phyloP scores from a whole-genome alignment of 805 yeast genomes.

The Maudiozyma saulgeensis region DNA sequence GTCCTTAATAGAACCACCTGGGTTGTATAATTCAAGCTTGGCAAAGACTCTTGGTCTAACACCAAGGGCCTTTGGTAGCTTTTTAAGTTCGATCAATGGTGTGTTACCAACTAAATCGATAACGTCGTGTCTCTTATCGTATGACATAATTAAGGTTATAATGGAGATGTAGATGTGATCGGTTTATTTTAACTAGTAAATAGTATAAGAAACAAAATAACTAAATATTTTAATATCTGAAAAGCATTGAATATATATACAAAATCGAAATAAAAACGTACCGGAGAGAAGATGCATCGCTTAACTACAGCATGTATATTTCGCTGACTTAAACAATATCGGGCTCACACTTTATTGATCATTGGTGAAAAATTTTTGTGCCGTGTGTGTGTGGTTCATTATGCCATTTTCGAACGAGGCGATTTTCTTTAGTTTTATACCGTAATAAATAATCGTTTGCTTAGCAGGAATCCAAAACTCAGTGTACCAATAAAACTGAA shows the following conservation, averaged over 20 bases:
- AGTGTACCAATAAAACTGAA: no score
- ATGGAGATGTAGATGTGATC: neutral
- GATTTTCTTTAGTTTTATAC: neutral
- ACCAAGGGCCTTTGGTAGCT: constrained; percentile 66
- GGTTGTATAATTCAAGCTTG: constrained; percentile 74
- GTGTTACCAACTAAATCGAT: constrained; percentile 80
- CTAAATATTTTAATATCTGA: neutral
- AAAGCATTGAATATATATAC: neutral
- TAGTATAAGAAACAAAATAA: neutral
- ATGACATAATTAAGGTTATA: neutral
- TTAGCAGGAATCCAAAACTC: neutral
- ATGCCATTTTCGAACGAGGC: neutral
- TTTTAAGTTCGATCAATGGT: constrained; percentile 65
- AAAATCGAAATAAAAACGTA: neutral
- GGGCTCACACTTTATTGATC: no score
- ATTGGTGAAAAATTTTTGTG: no score
- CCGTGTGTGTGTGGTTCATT: no score
- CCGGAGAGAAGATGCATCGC: no score
- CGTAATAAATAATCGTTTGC: neutral
- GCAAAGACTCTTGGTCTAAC: constrained; percentile 64
- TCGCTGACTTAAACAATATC: no score
- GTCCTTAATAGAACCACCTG: constrained; percentile 87
- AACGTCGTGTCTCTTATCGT: constrained; percentile 35
- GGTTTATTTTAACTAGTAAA: neutral
- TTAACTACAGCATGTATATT: no score